Base-by-base conservation (phyloP, 2,329 filamentous ascomycete genomes). In the Colletotrichum aenigma region DNA sequence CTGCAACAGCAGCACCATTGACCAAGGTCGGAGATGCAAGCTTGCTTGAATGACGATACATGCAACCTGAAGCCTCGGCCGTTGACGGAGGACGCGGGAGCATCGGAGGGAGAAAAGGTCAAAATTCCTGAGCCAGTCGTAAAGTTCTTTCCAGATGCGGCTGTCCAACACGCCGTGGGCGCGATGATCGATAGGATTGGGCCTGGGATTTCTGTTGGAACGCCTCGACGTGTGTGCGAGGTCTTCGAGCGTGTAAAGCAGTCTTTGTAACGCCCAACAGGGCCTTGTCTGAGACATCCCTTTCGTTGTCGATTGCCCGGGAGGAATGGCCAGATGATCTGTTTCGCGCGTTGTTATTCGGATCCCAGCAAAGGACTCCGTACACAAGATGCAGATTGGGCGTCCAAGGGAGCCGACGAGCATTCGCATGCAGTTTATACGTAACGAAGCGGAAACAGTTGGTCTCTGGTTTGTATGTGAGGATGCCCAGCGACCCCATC, bases 231-330 rank as follows among this genome's bases (percentile, higher is more conserved):
- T 62, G 62, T 21, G 56, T 26, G 24, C 58, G 38, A 75, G 70
- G 58, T 60, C 21, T 65, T 69, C 58, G 43, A 60, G n/a, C 64
- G 43, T 68, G 56, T 52, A 62, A 48, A 65, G 73, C 73, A 21
- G 43, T 68, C 70, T 74, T 65, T 75, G 70, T 68, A 71, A 68
- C 52, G 56, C 32, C 64, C 36, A 21, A 21, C 32, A 28, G 55
- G 34, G 18, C 16, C 18, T 32, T 76, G 70, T 73, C 38, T 76
- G 65, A 76, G 70, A 76, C 70, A 76, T 65, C 74, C 74, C 74
- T 76, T 66, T 76, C 24, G 48, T 76, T 30, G 64, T 71, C 70
- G 73, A 38, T 34, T 30, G 26, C 36, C 32, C 65, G 43, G 48
- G 38, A 68, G 65, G 74, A 74, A 76, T 73, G 70, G 48, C 26